Evolutionary conservation across 192 early-diverging fungal species (phyloP).

Genomic region (Mortierella alpina): DNA sequence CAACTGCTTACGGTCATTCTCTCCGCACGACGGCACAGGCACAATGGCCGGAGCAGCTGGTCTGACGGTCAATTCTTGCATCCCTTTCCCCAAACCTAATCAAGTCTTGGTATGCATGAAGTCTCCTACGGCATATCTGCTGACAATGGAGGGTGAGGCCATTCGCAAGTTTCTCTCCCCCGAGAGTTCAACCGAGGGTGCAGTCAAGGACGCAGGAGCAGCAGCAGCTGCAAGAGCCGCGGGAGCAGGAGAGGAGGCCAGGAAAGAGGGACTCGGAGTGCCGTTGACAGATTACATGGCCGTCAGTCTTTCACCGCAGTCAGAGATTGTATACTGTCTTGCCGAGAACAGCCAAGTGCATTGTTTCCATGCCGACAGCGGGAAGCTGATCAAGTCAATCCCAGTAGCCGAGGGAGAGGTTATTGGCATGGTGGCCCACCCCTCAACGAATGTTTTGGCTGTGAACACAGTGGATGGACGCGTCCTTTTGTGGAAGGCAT

Average conservation of each 20-base stretch:
- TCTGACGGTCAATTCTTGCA: slow-evolving; percentile 67
- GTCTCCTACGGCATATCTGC: slow-evolving; percentile 76
- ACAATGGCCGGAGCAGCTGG: slow-evolving; percentile 62
- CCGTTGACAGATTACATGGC: slow-evolving; percentile 41
- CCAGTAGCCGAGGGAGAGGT: slow-evolving; percentile 74
- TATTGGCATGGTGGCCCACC: slow-evolving; percentile 84
- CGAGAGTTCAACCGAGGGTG: slow-evolving; percentile 51
- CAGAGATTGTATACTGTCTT: slow-evolving; percentile 85
- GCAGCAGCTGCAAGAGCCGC: slow-evolving; percentile 31
- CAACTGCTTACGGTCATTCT: slow-evolving; percentile 71
- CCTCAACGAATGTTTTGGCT: slow-evolving; percentile 84
- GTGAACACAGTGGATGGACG: slow-evolving; percentile 74
- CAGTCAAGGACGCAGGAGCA: slow-evolving; percentile 21
- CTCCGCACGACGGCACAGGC: slow-evolving; percentile 62
- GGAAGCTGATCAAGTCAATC: slow-evolving; percentile 55
- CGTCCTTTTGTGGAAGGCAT: slow-evolving; percentile 71
- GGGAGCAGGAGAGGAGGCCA: slow-evolving; percentile 20
- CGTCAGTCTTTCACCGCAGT: slow-evolving; percentile 76
- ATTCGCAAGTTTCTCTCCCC: slow-evolving; percentile 61
- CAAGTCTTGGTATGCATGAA: slow-evolving; percentile 85
- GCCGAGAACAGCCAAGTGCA: slow-evolving; percentile 77
- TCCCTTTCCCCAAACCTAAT: slow-evolving; percentile 72
- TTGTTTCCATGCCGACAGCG: slow-evolving; percentile 74
- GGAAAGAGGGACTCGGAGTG: slow-evolving; percentile 32
- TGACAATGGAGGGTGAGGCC: slow-evolving; percentile 72